Evolutionary conservation across 495 filamentous ascomycete genomes (phyloP).

Genomic region (Penicillium canescens): DNA sequence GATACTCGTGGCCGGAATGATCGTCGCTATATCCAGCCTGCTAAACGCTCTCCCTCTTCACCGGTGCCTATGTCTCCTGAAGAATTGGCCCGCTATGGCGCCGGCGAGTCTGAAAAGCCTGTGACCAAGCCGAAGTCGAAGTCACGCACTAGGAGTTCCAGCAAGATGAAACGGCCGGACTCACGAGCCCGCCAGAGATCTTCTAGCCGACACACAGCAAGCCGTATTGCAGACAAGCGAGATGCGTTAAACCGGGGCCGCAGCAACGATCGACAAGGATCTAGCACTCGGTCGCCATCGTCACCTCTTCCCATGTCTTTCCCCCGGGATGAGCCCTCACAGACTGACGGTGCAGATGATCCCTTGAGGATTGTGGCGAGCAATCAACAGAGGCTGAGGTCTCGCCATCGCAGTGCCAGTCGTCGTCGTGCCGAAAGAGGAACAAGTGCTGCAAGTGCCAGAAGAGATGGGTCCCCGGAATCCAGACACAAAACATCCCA

Average conservation of each 20-base stretch:
- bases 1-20: slow-evolving; percentile 67
- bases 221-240: slow-evolving; percentile 47
- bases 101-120: slow-evolving; percentile 42
- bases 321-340: slow-evolving; percentile 30
- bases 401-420: slow-evolving; percentile 54
- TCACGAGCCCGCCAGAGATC: slow-evolving; percentile 44
- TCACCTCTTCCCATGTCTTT: slow-evolving; percentile 73
- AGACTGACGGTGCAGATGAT: slow-evolving; percentile 48
- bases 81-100: slow-evolving; percentile 63
- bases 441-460: slow-evolving; percentile 43
- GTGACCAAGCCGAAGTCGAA: slow-evolving; percentile 39
- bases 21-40: slow-evolving; percentile 71
- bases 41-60: slow-evolving; percentile 85
- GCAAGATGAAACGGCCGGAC: slow-evolving; percentile 35
- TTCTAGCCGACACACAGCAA: slow-evolving; percentile 40
- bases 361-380: slow-evolving; percentile 61
- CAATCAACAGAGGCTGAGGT: slow-evolving; percentile 62
- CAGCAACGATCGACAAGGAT: slow-evolving; percentile 57
- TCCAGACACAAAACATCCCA: slow-evolving; percentile 29
- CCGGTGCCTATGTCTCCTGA: slow-evolving; percentile 92
- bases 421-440: slow-evolving; percentile 49
- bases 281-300: slow-evolving; percentile 71
- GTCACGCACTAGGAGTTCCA: slow-evolving; percentile 40
- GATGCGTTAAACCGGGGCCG: slow-evolving; percentile 45
- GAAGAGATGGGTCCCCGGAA: slow-evolving; percentile 50